Evolutionary conservation across 1,284 basidiomycete species (phyloP), one percentile per base, ranked within the genome.

Genomic region (Microbotryum intermedium): DNA sequence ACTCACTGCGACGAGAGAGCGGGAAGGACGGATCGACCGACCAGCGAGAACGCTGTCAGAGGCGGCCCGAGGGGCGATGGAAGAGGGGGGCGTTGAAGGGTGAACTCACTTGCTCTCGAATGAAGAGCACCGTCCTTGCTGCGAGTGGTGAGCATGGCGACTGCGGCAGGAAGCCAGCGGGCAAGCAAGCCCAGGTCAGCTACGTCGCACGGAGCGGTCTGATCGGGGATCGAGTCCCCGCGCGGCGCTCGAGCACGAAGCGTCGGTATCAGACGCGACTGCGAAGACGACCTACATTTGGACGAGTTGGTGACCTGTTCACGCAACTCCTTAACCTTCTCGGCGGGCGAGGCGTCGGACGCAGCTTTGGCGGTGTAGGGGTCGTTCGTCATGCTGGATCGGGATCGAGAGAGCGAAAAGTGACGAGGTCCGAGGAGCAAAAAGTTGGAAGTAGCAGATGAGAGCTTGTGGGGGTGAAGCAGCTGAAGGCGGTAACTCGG

Each of bases 101-200:
- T 21, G 86, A 85, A 39, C 34, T 39, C 34, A 39, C 34, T n/a
- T 80, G 79, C 90, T 91, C 94, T 43, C 9, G 88, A 84, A 73
- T 93, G 90, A 42, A 95, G 76, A 53, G 80, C 76, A 2, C 90
- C 89, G 64, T 83, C 79, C n/a, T 81, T 72, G n/a, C 82, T 79
- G 50, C 85, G 84, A 20, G 88, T 88, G 20, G 86, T 87, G 55
- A 94, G 78, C 85, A 93, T 89, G 53, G 84, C 86, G 1, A 82
- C 83, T 71, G 82, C 79, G 23, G 83, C 81, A 0, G 77, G 74
- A 52, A 6, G 26, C 6, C 11, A 39, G 18, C 18, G 4, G 34
- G 34, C 34, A 16, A 39, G 13, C 9, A 11, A 34, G 34, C 16
- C 11, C 11, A 39, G 13, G 34, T 39, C 34, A 39, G 16, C 34